These are phyloP conservation scores for Spongiforma sp. DNA, from an alignment of 1,284 basidiomycete species.

Conservation along the genomic window DNA sequence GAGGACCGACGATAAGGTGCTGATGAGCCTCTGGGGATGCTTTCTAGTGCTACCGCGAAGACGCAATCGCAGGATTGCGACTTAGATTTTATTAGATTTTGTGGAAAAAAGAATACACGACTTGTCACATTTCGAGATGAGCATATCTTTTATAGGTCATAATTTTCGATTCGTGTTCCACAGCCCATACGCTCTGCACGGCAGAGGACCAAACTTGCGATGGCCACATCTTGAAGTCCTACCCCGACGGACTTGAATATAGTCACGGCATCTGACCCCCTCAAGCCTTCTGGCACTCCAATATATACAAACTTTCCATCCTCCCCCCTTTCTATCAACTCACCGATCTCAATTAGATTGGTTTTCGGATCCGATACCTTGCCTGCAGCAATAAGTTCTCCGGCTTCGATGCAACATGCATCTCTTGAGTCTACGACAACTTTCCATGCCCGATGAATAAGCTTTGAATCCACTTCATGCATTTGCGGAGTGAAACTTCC, in stretches of 20 bases:
- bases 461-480: slow-evolving; percentile 70
- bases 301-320: slow-evolving; percentile 21
- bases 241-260: slow-evolving; percentile 83
- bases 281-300: slow-evolving; percentile 38
- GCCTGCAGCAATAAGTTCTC: slow-evolving; percentile 70
- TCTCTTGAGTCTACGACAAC: slow-evolving; percentile 76
- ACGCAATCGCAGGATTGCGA: too few species aligned
- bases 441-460: slow-evolving; percentile 56
- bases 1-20: too few species aligned
- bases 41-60: too few species aligned
- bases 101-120: too few species aligned
- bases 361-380: slow-evolving; percentile 44
- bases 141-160: slow-evolving; percentile 41
- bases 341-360: slow-evolving; percentile 65
- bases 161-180: slow-evolving; percentile 45
- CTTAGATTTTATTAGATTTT: too few species aligned
- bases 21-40: too few species aligned
- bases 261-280: slow-evolving; percentile 52
- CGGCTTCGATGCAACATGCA: slow-evolving; percentile 76
- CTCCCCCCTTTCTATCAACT: slow-evolving; percentile 47
- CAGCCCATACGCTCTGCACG: slow-evolving; percentile 43
- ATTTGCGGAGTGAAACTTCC: slow-evolving; percentile 86
- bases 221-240: slow-evolving; percentile 77
- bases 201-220: slow-evolving; percentile 54
- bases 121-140: too few species aligned